Evolutionary conservation across 306 rosid species (phyloP), one percentile per base, ranked within the genome.

Genomic region (Alnus glutinosa): DNA sequence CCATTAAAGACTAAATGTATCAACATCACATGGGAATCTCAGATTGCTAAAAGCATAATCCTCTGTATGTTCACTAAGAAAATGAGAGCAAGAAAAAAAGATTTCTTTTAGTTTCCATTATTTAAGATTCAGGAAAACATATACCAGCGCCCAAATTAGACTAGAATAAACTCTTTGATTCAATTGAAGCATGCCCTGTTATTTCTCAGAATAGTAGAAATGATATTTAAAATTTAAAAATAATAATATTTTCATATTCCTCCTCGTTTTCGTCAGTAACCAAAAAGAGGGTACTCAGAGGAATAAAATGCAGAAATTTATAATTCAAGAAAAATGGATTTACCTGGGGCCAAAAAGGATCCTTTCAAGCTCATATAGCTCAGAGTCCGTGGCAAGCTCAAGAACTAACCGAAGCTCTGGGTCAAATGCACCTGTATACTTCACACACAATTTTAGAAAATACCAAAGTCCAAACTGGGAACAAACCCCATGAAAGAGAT

Each of bases 291-390:
- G 12, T 3, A 16, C 58, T 54, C 19, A 5, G 73, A 28, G 49
- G 19, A 42, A 0, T 42, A 42, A 42, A 42, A 42, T 42, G 6
- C 7, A 42, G 46, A 42, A 42, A 42, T 42, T 42, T 34, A 23
- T 49, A 9, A 49, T 49, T 49, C 52, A 49, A 49, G 39, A 30
- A 48, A 47, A 7, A 18, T 30, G 8, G 72, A 42, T 34, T 39
- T 61, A 90, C 97, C 98, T 92, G 34, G 92, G 89, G 11, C 98
- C 98, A 72, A 88, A 95, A 73, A 95, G 97, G 85, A 92, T 95
- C n/a, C 78, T 54, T 82, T 91, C 90, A 75, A 95, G 91, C 90
- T 95, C 97, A 70, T 63, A 84, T 63, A 91, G 79, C 84, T 95
- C 98, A 1, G 94, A 79, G 72, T 92, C 91, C 2, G 96, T 87